Conservation (phyloP, 108 stramenopile genomes). For the Epithemia pelagica region DNA sequence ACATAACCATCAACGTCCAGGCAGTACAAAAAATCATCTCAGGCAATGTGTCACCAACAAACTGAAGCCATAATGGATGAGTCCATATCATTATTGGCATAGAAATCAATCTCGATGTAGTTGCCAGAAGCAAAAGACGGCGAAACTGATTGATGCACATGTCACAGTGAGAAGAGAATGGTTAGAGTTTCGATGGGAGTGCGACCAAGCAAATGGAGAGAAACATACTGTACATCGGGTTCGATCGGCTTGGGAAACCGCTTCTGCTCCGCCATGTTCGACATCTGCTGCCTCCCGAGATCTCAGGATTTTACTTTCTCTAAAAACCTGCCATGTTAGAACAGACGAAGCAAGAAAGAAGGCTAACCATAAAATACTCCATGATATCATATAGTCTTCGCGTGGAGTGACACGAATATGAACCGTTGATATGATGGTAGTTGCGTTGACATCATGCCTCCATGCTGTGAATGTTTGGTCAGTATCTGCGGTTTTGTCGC, state of each 20-base stretch:
- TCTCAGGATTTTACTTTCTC: conserved; percentile 11
- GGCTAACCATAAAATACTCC: conserved; percentile 27
- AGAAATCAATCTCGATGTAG: conserved; percentile 20
- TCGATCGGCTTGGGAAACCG: conserved; percentile 13
- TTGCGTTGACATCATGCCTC: background rate
- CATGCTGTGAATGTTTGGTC: background rate
- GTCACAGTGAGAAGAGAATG: no score
- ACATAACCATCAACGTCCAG: conserved; percentile 43
- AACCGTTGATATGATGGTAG: conserved; percentile 27
- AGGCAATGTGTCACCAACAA: conserved; percentile 44
- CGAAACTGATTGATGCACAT: no score
- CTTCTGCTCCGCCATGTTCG: conserved; percentile 13
- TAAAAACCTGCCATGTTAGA: conserved; percentile 19
- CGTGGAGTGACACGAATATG: conserved; percentile 37
- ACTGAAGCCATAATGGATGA: conserved; percentile 29
- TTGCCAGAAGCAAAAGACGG: conserved; percentile 27
- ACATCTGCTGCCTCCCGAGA: conserved; percentile 7
- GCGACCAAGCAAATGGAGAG: no score
- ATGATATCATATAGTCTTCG: conserved; percentile 26
- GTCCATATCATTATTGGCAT: conserved; percentile 39
- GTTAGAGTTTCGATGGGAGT: no score
- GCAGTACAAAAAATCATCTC: conserved; percentile 48
- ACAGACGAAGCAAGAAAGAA: conserved; percentile 18
- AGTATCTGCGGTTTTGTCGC: background rate
- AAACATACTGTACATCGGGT: conserved; percentile 18